phyloP scores from a whole-genome alignment of 2,329 filamentous ascomycete species.

The Stachybotrys elegans region DNA sequence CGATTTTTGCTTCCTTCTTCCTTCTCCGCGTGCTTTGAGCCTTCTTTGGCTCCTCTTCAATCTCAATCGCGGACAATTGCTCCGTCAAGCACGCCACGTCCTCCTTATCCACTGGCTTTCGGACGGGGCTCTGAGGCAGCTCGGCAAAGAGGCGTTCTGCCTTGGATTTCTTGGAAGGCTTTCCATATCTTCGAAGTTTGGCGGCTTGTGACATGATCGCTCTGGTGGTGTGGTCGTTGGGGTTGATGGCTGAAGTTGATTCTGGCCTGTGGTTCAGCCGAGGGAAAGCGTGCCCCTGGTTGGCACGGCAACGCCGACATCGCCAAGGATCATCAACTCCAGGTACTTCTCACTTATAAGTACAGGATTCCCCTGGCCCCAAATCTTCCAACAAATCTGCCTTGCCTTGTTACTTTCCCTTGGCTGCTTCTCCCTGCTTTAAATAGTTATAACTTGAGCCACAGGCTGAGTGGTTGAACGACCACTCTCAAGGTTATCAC shows the following conservation, averaged over 20 bases:
- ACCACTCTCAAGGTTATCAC: too few relatives aligned
- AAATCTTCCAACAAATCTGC: too few relatives aligned
- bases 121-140: conserved; percentile 44
- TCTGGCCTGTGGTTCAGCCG: too few relatives aligned
- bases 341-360: too few relatives aligned
- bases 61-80: conserved; percentile 25
- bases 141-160: conserved; percentile 46
- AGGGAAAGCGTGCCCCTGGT: conserved; percentile 1
- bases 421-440: too few relatives aligned
- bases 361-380: too few relatives aligned
- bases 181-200: conserved; percentile 46
- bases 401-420: too few relatives aligned
- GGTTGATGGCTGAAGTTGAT: too few relatives aligned
- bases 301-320: conserved; percentile 5
- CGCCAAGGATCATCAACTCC: too few relatives aligned
- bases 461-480: too few relatives aligned
- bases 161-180: conserved; percentile 39
- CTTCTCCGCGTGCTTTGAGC: background rate
- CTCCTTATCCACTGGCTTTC: conserved; percentile 16
- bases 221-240: conserved; percentile 17
- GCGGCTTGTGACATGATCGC: conserved; percentile 39
- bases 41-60: conserved; percentile 10
- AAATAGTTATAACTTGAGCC: too few relatives aligned
- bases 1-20: background rate
- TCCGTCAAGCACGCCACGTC: conserved; percentile 24